Evolutionary conservation across 495 filamentous ascomycete species (phyloP).

Genomic region (Trichoderma asperelloides): DNA sequence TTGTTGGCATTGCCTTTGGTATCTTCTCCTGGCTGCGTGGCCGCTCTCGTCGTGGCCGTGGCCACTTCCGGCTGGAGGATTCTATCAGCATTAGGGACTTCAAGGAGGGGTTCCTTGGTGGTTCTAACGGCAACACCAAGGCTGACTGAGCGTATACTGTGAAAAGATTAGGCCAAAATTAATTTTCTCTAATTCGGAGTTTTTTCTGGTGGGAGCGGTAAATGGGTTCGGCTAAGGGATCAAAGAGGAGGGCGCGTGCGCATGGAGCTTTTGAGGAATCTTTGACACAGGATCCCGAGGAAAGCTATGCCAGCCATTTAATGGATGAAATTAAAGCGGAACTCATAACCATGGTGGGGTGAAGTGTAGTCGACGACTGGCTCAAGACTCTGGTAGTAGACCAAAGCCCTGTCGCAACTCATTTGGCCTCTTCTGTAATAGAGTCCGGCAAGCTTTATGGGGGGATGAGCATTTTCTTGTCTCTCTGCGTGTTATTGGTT

Average conservation of each 20-base stretch:
- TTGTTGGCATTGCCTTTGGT: constrained; percentile 46
- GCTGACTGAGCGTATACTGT: constrained; percentile 49
- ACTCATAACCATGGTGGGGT: neutral
- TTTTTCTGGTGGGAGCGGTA: neutral
- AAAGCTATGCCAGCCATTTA: neutral
- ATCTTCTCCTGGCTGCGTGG: constrained; percentile 48
- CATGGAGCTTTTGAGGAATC: neutral
- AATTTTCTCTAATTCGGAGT: neutral
- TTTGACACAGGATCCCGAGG: neutral
- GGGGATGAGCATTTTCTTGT: neutral
- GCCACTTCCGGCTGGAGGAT: constrained; percentile 70
- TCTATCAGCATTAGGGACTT: constrained; percentile 47
- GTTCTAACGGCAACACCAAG: constrained; percentile 54
- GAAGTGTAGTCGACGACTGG: too few relatives aligned
- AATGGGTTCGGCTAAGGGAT: neutral
- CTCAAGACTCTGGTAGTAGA: too few relatives aligned
- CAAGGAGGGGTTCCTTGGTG: constrained; percentile 48
- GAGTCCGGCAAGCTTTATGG: neutral
- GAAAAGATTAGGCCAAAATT: neutral
- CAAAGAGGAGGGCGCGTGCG: neutral
- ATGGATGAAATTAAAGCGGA: neutral
- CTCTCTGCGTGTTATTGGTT: neutral
- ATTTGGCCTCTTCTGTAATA: neutral
- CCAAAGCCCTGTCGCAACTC: too few relatives aligned
- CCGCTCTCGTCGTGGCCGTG: constrained; percentile 46